Base-by-base conservation (phyloP, 345 rosid species). In the Noccaea caerulescens region DNA sequence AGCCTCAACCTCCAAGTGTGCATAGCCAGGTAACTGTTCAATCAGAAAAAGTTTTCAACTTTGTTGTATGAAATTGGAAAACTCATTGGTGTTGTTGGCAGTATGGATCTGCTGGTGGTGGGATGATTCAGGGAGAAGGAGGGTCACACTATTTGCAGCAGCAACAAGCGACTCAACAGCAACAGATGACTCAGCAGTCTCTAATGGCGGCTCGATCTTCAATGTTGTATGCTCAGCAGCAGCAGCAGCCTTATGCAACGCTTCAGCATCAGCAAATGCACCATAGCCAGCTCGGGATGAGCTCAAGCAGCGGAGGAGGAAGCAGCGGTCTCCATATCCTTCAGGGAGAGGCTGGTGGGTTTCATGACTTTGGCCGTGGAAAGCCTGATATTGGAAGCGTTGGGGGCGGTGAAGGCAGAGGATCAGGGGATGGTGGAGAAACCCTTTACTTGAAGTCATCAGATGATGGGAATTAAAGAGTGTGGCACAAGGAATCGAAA, bases 81-180 rank as follows among this genome's bases (percentile, higher is more conserved):
- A 51, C 33, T 37, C 4, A 63, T 63, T 41, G 4, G 45, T 39
- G 27, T 33, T 36, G 33, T 59, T 55, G 65, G 83, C 79, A 94
- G 99, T 89, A 77, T 75, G 73, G 92, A 30, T 75, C 96, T 5
- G 55, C 80, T 59, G 86, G 92, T 7, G 58, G 92, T 59, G 87
- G 97, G 42, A 61, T 87, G 62, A 72, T 86, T 80, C 99, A 88
- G 80, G 85, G 89, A 76, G 76, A 72, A 72, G 80, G 80, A 50
- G 98, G 90, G 71, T 81, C 83, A 47, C 96, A 86, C 83, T 95
- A 89, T 77, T 58, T 92, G 93, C 98, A 85, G 91, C 99, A 87
- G 53, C 96, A 89, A 70, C 99, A 94, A 81, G 80, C 89, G 12
- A 90, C 86, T 75, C 96, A 87, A 75, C 80, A 90, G 66, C 96